Conservation (phyloP, 331 rosid genomes). For the Erythrophleum ivorense region DNA sequence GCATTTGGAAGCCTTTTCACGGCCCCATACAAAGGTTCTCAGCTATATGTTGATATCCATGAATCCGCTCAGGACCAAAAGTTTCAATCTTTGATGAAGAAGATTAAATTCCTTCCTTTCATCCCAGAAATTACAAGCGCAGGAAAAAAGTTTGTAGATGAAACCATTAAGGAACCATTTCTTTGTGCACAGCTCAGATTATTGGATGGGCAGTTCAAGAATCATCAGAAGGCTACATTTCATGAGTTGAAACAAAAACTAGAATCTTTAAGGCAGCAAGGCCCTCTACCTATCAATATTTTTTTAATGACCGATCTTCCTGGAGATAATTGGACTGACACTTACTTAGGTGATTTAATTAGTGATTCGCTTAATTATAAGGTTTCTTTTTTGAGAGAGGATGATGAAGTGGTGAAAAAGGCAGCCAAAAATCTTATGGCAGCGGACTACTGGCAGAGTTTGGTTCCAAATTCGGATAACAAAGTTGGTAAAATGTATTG, state of each 20-base stretch:
- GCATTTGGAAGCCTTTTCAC: slow-evolving; percentile 97
- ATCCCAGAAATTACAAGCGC: slow-evolving; percentile 67
- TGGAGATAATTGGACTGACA: slow-evolving; percentile 71
- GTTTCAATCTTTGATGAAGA: slow-evolving; percentile 58
- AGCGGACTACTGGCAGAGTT: slow-evolving; percentile 58
- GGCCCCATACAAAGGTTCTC: slow-evolving; percentile 76
- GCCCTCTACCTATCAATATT: slow-evolving; percentile 57
- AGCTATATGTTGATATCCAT: slow-evolving; percentile 66
- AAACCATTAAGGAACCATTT: slow-evolving; percentile 63
- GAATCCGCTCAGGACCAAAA: slow-evolving; percentile 62
- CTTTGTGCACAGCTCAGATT: slow-evolving; percentile 90
- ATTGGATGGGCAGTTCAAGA: slow-evolving; percentile 93
- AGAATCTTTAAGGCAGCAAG: slow-evolving; percentile 53
- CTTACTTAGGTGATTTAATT: slow-evolving; percentile 72
- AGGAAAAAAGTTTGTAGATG: slow-evolving; percentile 59
- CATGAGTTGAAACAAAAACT: slow-evolving; percentile 57
- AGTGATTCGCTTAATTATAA: slow-evolving; percentile 54
- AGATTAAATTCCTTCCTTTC: slow-evolving; percentile 68
- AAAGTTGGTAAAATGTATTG: slow-evolving; percentile 55
- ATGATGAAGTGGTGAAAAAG: slow-evolving; percentile 53
- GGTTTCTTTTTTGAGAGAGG: slow-evolving; percentile 63
- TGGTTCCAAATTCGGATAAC: slow-evolving; percentile 42
- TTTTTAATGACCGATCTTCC: slow-evolving; percentile 96
- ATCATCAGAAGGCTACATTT: slow-evolving; percentile 82
- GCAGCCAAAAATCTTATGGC: slow-evolving; percentile 61